Conservation (phyloP, 352 stramenopile species). For the Globisporangium yorkense region DNA sequence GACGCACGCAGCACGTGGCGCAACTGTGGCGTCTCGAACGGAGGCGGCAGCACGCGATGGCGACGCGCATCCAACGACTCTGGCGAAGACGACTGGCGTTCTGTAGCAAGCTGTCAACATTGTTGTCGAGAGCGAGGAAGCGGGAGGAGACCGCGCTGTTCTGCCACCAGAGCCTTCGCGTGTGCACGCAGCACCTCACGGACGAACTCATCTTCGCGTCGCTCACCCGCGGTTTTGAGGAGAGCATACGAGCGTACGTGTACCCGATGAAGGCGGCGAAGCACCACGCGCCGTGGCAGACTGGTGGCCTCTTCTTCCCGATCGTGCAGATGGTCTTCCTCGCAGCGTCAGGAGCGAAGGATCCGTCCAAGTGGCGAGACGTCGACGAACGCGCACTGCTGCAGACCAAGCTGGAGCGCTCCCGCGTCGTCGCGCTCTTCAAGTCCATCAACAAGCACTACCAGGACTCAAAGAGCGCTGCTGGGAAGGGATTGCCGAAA, state of each 20-base stretch:
- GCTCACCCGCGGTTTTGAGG: conserved; percentile 8
- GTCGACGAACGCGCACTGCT: conserved; percentile 32
- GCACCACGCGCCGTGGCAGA: not conserved
- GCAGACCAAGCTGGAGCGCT: conserved; percentile 39
- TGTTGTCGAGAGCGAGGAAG: conserved; percentile 17
- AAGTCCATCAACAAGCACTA: conserved; percentile 30
- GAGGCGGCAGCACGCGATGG: conserved; percentile 16
- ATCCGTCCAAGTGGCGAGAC: conserved; percentile 23
- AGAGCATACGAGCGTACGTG: conserved; percentile 5
- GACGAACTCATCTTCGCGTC: conserved; percentile 36
- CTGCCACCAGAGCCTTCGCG: conserved; percentile 26
- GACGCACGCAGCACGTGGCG: conserved; percentile 22
- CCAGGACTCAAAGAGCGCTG: not conserved
- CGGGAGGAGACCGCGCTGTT: conserved; percentile 27
- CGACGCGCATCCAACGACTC: conserved; percentile 22
- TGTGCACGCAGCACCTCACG: conserved; percentile 35
- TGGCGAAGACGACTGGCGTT: conserved; percentile 23
- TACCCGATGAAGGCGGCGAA: not conserved
- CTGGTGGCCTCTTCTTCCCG: conserved; percentile 16
- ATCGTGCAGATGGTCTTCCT: conserved; percentile 46
- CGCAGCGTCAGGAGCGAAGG: conserved; percentile 31
- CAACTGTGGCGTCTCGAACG: conserved; percentile 33
- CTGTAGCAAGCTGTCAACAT: conserved; percentile 8
- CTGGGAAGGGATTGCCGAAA: not conserved
- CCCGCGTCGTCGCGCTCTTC: conserved; percentile 46